phyloP scores from a whole-genome alignment of 805 yeast genomes.

The Cyberlindnera misumaiensis region DNA sequence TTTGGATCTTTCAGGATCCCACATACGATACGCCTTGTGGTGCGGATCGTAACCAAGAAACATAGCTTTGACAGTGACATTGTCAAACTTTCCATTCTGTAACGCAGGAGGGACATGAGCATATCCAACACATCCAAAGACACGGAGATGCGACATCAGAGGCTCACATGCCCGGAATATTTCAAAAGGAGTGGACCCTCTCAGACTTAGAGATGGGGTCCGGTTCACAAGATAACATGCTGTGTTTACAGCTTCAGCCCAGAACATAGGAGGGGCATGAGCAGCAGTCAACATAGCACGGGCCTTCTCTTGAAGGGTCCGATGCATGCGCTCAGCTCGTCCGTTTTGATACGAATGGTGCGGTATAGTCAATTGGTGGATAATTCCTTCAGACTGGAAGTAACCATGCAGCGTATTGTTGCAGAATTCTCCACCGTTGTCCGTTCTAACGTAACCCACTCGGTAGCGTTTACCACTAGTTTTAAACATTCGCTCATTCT shows the following conservation, averaged over 20 bases:
- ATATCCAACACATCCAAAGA: conserved; percentile 2
- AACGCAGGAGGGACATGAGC: neutral
- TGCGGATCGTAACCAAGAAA: conserved; percentile 4
- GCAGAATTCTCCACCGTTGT: conserved; percentile 2
- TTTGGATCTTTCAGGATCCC: neutral
- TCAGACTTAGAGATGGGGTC: neutral
- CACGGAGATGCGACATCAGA: conserved; percentile 1
- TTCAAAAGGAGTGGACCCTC: conserved; percentile 2
- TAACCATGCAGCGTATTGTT: neutral
- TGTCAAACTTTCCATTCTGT: conserved; percentile 1
- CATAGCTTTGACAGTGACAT: neutral
- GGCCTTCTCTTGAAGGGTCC: neutral
- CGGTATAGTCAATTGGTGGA: conserved; percentile 3
- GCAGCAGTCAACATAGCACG: neutral
- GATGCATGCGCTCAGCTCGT: neutral
- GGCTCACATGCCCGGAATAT: neutral
- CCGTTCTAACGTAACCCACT: neutral
- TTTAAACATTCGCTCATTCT: neutral
- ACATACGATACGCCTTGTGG: conserved; percentile 2
- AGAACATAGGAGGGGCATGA: neutral
- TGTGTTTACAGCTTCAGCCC: neutral
- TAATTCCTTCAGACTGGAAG: neutral
- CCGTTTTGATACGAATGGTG: conserved; percentile 1
- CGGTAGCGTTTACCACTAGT: neutral
- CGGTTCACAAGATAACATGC: neutral